Evolutionary conservation across 1,284 basidiomycete species (phyloP).

Genomic region (Heterobasidion parviporum): DNA sequence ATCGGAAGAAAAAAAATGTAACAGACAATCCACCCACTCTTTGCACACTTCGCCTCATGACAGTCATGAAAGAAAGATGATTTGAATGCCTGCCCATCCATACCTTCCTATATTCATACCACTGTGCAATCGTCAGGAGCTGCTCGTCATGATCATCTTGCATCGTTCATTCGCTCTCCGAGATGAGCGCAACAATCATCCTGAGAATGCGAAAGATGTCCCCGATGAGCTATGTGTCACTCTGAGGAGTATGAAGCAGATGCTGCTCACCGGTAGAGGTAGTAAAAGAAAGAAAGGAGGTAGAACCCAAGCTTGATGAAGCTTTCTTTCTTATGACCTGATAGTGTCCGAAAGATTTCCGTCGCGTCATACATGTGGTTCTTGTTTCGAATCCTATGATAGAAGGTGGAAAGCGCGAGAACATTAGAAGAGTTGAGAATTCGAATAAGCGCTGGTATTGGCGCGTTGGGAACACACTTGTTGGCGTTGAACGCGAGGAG

Average conservation of each 20-base stretch:
- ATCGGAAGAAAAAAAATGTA: neutral
- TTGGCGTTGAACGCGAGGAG: slow-evolving; percentile 89
- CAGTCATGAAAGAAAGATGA: neutral
- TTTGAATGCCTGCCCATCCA: neutral
- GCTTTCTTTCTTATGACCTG: slow-evolving; percentile 93
- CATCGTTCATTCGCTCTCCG: slow-evolving; percentile 54
- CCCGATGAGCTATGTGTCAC: neutral
- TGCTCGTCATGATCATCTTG: neutral
- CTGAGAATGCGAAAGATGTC: slow-evolving; percentile 25
- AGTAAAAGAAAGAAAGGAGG: slow-evolving; percentile 93
- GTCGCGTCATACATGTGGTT: slow-evolving; percentile 99
- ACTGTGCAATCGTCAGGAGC: neutral
- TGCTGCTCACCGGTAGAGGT: slow-evolving; percentile 81
- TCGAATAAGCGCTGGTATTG: neutral
- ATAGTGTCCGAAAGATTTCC: slow-evolving; percentile 95
- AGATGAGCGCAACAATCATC: slow-evolving; percentile 85
- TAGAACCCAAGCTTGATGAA: slow-evolving; percentile 97
- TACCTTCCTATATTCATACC: neutral
- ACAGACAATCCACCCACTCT: neutral
- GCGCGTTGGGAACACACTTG: slow-evolving; percentile 56
- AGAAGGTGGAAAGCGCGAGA: neutral
- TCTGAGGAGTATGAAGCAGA: too few species aligned
- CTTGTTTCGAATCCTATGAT: slow-evolving; percentile 78
- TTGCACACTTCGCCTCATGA: neutral
- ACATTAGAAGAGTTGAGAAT: neutral